These are phyloP conservation scores for Sporothrix curviconia DNA, from an alignment of 2,329 filamentous ascomycete genomes.

Conservation along the genomic window DNA sequence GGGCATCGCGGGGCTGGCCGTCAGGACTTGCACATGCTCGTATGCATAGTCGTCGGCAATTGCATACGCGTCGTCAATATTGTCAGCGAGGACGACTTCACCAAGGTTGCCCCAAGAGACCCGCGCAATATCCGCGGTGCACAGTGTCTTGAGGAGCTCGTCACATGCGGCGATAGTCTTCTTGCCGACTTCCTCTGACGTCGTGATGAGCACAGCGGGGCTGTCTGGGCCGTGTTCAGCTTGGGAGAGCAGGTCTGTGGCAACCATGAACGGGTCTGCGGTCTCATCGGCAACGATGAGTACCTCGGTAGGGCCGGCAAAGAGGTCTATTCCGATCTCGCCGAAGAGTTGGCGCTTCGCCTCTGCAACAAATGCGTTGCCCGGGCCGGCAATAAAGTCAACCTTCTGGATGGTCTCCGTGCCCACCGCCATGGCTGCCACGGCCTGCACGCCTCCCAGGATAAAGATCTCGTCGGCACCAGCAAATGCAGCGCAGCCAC, in stretches of 20 bases:
- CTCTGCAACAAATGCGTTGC: constrained; percentile 49
- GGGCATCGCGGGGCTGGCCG: constrained; percentile 39
- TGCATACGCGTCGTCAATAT: constrained; percentile 35
- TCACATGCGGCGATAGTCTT: constrained; percentile 33
- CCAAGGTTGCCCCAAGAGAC: constrained; percentile 40
- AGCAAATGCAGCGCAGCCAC: constrained; percentile 45
- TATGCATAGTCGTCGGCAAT: constrained; percentile 42
- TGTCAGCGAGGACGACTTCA: constrained; percentile 38
- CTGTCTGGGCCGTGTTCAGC: constrained; percentile 48
- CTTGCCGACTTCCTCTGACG: constrained; percentile 32
- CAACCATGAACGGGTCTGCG: constrained; percentile 39
- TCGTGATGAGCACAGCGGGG: constrained; percentile 45
- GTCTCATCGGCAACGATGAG: constrained; percentile 42
- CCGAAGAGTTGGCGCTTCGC: constrained; percentile 48
- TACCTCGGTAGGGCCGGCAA: constrained; percentile 48
- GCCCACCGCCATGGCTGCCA: constrained; percentile 54
- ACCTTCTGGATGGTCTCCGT: constrained; percentile 49
- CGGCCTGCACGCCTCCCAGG: constrained; percentile 48
- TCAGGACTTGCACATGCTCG: constrained; percentile 48
- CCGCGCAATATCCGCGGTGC: constrained; percentile 37
- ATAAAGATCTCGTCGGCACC: constrained; percentile 46
- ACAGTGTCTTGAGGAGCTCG: constrained; percentile 33
- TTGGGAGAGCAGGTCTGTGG: constrained; percentile 41
- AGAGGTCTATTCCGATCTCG: constrained; percentile 47
- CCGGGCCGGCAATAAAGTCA: constrained; percentile 49